Base-by-base conservation (phyloP, 768 basidiomycete genomes). In the Leccinum sublutescens region DNA sequence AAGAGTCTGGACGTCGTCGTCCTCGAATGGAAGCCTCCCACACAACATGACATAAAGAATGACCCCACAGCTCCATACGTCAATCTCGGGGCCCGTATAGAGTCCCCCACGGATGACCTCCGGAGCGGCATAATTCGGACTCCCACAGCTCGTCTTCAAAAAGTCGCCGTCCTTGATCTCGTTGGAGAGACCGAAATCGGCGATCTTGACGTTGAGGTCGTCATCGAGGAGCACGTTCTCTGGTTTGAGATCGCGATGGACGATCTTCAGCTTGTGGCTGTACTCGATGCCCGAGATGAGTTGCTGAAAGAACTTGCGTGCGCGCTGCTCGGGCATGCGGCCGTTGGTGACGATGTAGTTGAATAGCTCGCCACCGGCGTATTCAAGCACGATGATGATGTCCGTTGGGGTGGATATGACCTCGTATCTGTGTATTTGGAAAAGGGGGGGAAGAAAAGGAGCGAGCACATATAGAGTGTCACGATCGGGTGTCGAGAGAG, bases 61-160 rank as follows among this genome's bases (percentile, higher is more conserved):
- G n/a, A 99, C 96, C 0, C 97, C 97, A 56, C 92, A 92, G 65
- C 92, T 94, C 97, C 97, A 99, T 11, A 98, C 94, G 64, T 99
- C 97, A 68, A 98, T 97, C 75, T 98, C 97, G 0, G 96, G 95
- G 1, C 97, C 97, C 0, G 94, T 94, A 70, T 99, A 99, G 8
- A 95, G 82, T 29, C 92, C 91, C 5, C 97, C 97, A 17, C 89
- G 85, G 63, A 99, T 97, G 67, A 99, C 96, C 70, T 99, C 97
- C 2, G 97, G 97, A 0, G 97, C 96, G 56, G 97, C 97, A 67
- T 99, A 99, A 73, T 99, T 98, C 1, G 97, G 97, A 71, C 93
- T 95, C 1, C 97, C 96, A 73, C 97, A 99, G 65, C 93, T 95
- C 9, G 97, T 99, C 68, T 94, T 93, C 57, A 99, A 79, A 74